Percentiles rank a stretch among this genome's conserved stretches.
These are phyloP conservation scores for Neurospora sp. DNA, from an alignment of 2,329 filamentous ascomycete genomes.

Conservation along the genomic window DNA sequence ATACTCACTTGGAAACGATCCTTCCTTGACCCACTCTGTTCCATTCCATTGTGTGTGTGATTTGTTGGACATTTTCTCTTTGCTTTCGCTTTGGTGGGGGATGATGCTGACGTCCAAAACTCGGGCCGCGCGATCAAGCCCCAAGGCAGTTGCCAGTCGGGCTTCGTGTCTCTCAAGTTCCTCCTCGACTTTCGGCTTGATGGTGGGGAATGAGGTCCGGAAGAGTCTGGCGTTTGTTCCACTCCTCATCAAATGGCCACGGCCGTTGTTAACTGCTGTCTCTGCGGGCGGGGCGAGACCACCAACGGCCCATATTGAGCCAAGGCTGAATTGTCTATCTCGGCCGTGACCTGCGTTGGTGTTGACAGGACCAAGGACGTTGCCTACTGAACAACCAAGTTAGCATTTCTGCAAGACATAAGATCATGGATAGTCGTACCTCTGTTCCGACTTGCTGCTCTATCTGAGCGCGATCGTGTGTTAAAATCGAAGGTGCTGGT, in stretches of 20 bases:
- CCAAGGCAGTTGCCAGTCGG: conserved; percentile 68
- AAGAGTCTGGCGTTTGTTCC: conserved; percentile 63
- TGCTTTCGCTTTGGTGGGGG: conserved; percentile 10
- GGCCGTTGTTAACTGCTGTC: conserved; percentile 49
- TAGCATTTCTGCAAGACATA: background rate
- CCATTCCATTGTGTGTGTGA: conserved; percentile 31
- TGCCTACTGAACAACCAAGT: conserved; percentile 12
- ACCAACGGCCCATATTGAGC: conserved; percentile 68
- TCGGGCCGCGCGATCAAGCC: conserved; percentile 60
- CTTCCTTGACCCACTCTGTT: conserved; percentile 27
- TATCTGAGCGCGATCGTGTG: conserved; percentile 20
- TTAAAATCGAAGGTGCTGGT: conserved; percentile 18
- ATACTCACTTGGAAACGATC: conserved; percentile 12
- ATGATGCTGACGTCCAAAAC: conserved; percentile 47
- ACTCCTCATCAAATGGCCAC: conserved; percentile 54
- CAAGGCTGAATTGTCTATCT: conserved; percentile 48
- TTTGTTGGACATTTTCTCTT: conserved; percentile 7
- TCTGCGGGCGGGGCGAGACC: conserved; percentile 47
- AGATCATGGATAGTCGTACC: conserved; percentile 8
- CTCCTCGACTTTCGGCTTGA: conserved; percentile 38
- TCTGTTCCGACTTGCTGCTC: conserved; percentile 16
- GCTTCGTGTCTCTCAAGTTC: conserved; percentile 60
- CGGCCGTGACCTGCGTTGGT: conserved; percentile 12
- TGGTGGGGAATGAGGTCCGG: conserved; percentile 37
- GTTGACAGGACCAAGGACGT: conserved; percentile 17